phyloP scores from a whole-genome alignment of 2,329 filamentous ascomycete genomes.

The Emmonsiellopsis sp. region DNA sequence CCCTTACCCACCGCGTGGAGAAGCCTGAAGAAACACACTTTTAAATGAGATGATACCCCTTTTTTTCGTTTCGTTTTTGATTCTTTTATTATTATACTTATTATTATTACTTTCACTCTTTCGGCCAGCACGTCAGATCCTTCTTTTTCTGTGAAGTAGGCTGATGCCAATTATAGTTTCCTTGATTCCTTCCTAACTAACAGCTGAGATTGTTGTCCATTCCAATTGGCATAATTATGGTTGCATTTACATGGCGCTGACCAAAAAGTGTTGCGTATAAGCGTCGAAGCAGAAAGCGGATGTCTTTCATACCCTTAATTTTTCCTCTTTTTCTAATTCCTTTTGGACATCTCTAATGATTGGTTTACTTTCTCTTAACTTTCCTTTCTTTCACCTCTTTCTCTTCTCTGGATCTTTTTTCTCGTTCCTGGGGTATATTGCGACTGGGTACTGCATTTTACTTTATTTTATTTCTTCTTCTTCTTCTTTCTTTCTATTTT shows the following conservation, averaged over 20 bases:
- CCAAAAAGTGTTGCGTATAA: background rate
- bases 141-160: background rate
- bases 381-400: background rate
- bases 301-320: background rate
- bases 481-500: background rate
- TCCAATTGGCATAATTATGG: background rate
- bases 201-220: background rate
- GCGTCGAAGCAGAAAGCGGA: background rate
- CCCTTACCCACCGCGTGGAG: slow-evolving; percentile 9
- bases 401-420: background rate
- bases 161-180: background rate
- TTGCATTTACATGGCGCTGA: background rate
- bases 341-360: background rate
- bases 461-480: background rate
- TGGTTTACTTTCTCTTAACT: background rate
- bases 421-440: background rate
- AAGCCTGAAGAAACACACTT: slow-evolving; percentile 13
- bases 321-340: background rate
- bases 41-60: slow-evolving; percentile 14
- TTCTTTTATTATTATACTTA: background rate
- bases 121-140: background rate
- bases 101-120: background rate
- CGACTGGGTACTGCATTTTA: too few relatives aligned
- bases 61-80: slow-evolving; percentile 6
- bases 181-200: background rate